Conservation (phyloP, 192 early-diverging fungal species). For the Gigaspora rosea region DNA sequence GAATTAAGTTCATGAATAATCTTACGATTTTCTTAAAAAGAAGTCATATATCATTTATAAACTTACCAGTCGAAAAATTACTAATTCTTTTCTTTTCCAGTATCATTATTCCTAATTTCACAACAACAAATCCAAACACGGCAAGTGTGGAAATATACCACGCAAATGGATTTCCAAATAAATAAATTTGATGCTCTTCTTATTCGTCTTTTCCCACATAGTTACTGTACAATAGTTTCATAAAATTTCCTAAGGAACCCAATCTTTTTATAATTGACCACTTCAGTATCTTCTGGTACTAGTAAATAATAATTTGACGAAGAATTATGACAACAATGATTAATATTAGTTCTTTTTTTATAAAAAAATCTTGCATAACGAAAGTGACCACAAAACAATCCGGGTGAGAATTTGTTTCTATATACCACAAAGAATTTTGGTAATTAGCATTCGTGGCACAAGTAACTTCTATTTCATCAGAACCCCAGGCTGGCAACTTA, state of each 20-base stretch:
- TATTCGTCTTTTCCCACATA: constrained; percentile 82
- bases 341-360: too few species aligned
- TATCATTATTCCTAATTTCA: constrained; percentile 56
- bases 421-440: constrained; percentile 74
- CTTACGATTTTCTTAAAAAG: too few species aligned
- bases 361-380: too few species aligned
- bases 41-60: too few species aligned
- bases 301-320: constrained; percentile 24
- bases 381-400: constrained; percentile 38
- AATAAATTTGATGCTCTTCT: constrained; percentile 69
- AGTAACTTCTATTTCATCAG: constrained; percentile 88
- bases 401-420: constrained; percentile 65
- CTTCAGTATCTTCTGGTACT: constrained; percentile 61
- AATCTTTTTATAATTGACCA: constrained; percentile 62
- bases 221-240: constrained; percentile 80
- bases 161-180: constrained; percentile 85
- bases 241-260: constrained; percentile 84
- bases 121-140: constrained; percentile 58
- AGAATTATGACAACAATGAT: too few species aligned
- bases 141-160: constrained; percentile 75
- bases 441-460: constrained; percentile 82
- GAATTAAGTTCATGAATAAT: too few species aligned
- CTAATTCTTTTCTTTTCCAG: constrained; percentile 58
- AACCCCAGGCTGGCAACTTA: constrained; percentile 90
- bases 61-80: constrained; percentile 35